Evolutionary conservation across 768 basidiomycete genomes (phyloP), one percentile per base, ranked within the genome.

Genomic region (Tubosaeta brunneosetosa): DNA sequence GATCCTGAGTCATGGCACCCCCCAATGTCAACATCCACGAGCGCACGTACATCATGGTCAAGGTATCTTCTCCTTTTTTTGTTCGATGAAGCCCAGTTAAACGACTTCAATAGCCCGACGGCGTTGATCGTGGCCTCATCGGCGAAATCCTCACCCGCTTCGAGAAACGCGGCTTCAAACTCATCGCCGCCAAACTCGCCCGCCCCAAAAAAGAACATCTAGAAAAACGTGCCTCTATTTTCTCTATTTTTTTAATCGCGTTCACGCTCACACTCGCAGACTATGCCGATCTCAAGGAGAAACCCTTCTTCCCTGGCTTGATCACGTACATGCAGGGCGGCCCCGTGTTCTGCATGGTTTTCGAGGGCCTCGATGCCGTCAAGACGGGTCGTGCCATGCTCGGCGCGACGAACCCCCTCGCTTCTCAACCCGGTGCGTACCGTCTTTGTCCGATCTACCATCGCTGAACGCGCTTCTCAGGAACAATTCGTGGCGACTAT

Each of bases 11-110:
- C 60, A 47, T 66, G 58, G 71, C 61, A 38, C 27, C 69, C 88
- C 88, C 32, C 44, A 37, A 14, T n/a, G 26, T 1, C 41, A 64
- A 63, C 54, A 72, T 73, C 69, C 64, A 59, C 49, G 94, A 97
- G 71, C 92, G 91, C 73, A 95, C 94, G 73, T 97, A 95, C 79
- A 98, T 98, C 80, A 97, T 97, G 95, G 82, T 98, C 86, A 99
- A 97, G 93, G 91, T 86, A 54, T 37, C 29, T 2, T 1, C 14
- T 41, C 6, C 17, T 19, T 10, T 11, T 33, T 34, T 12, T 13
- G 19, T 46, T 27, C 4, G 38, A 27, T 17, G n/a, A n/a, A 16
- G 26, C 33, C 32, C 31, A 37, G 25, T 42, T 26, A 4, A 29
- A 45, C 36, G 13, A 12, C 6, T 4, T 54, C 22, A 55, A 16